These are phyloP conservation scores for Ophioceras dolichostomum DNA, from an alignment of 2,329 filamentous ascomycete genomes.

Conservation along the genomic window DNA sequence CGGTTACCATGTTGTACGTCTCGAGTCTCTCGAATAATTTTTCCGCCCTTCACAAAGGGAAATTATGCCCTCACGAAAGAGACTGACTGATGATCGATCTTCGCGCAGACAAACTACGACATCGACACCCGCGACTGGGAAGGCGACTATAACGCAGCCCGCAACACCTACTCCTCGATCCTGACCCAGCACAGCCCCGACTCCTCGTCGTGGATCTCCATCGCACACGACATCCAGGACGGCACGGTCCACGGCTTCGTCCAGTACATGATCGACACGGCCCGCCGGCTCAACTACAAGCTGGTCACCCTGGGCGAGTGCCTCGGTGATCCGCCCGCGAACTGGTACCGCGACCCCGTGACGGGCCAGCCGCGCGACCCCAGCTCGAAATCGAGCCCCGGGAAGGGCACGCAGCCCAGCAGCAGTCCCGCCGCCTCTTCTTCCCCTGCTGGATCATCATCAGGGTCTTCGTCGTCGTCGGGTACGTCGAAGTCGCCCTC, in stretches of 20 bases:
- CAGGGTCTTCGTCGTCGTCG: background rate
- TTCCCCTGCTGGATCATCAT: background rate
- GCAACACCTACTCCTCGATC: constrained; percentile 9
- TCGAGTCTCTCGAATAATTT: too few relatives aligned
- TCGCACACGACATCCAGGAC: constrained; percentile 32
- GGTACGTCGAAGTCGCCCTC: background rate
- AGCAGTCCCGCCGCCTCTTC: background rate
- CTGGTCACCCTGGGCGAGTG: constrained; percentile 33
- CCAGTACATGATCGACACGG: constrained; percentile 26
- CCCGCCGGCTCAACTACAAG: constrained; percentile 24
- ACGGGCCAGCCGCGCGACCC: constrained; percentile 11
- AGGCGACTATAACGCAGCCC: constrained; percentile 14
- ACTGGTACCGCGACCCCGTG: constrained; percentile 31
- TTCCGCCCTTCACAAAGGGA: too few relatives aligned
- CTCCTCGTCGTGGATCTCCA: constrained; percentile 13
- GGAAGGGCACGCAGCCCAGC: background rate
- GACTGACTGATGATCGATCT: background rate
- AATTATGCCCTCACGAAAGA: too few relatives aligned
- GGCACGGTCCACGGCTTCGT: constrained; percentile 30
- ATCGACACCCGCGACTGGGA: constrained; percentile 18
- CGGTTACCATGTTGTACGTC: constrained; percentile 22
- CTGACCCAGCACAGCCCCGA: constrained; percentile 8
- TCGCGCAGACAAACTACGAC: constrained; percentile 13
- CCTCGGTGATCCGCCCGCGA: constrained; percentile 26
- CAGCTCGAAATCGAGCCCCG: too few relatives aligned